Base-by-base conservation (phyloP, 2,329 filamentous ascomycete genomes). In the Diaporthe amygdali region DNA sequence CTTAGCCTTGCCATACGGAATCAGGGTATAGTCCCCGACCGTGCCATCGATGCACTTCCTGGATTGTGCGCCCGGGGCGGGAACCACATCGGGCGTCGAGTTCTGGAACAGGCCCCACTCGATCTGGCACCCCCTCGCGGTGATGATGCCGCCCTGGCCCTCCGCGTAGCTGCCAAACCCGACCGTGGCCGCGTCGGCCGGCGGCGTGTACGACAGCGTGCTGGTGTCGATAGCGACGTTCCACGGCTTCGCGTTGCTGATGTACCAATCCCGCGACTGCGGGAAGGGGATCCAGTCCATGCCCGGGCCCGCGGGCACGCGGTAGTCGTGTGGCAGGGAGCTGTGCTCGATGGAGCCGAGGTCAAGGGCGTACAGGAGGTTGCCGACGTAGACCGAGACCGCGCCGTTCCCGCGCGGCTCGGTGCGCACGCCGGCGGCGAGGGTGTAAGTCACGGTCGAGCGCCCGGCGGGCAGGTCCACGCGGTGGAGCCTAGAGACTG, bases 1-100 rank as follows among this genome's bases (percentile, higher is more conserved):
- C 69, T 75, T 75, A 41, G 72, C 72, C 66, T 54, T 61, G 8
- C 74, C 72, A 52, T 74, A 75, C 22, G 74, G 74, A n/a, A 74
- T 68, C 2, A 75, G 27, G n/a, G 17, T 68, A 41, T 66, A 75
- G 41, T 34, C 54, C 25, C 34, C 63, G 20, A 32, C 20, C 22
- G 41, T 55, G 15, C 52, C 66, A 9, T 66, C 47, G 12, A 73
- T 10, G 41, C 72, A 75, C 30, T 66, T 59, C 54, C 55, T 56
- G 37, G n/a, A n/a, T n/a, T n/a, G n/a, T n/a, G n/a, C n/a, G n/a
- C n/a, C 63, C 56, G 12, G n/a, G n/a, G 34, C 32, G 10, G 72
- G 74, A 15, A 54, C 66, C 2, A 56, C 34, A n/a, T 61, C 72
- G 2, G 74, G 74, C 47, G 71, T 73, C 15, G 51, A 52, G 22